Percentiles rank a stretch among this genome's conserved stretches.
phyloP scores from a whole-genome alignment of 176 grass and related monocot species.

The Saccharum spontaneum region DNA sequence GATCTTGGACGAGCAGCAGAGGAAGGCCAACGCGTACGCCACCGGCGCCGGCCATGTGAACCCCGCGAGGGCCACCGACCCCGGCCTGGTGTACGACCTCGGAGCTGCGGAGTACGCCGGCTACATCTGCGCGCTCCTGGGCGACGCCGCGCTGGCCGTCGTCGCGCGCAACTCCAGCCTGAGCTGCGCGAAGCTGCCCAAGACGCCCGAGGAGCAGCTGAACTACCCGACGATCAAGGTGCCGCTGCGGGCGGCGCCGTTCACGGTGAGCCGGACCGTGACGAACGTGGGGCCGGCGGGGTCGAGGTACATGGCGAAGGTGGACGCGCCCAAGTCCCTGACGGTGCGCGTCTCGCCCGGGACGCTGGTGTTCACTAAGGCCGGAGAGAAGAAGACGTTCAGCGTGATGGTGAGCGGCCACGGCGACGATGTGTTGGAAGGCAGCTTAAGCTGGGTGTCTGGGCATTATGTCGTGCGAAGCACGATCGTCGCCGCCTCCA shows the following conservation, averaged over 20 bases:
- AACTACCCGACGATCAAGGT: slow-evolving; percentile 48
- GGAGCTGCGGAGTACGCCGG: slow-evolving; percentile 19
- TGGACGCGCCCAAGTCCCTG: neutral
- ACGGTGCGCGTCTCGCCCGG: slow-evolving; percentile 16
- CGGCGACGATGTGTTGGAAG: neutral
- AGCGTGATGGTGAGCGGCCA: slow-evolving; percentile 28
- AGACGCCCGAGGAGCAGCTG: neutral
- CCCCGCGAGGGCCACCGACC: slow-evolving; percentile 20
- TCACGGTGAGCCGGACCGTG: slow-evolving; percentile 35
- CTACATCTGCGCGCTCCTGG: slow-evolving; percentile 36
- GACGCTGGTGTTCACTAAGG: slow-evolving; percentile 23
- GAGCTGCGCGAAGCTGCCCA: slow-evolving; percentile 11
- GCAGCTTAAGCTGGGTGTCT: slow-evolving; percentile 22
- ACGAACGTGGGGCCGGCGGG: slow-evolving; percentile 27
- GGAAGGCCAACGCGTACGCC: neutral
- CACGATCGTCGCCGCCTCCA: neutral
- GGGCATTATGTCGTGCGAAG: slow-evolving; percentile 28
- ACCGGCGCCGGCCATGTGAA: slow-evolving; percentile 54
- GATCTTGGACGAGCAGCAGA: slow-evolving; percentile 30
- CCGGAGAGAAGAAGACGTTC: slow-evolving; percentile 27
- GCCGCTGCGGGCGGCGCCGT: neutral
- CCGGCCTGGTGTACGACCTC: slow-evolving; percentile 53
- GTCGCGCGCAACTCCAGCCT: neutral
- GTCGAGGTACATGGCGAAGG: slow-evolving; percentile 21
- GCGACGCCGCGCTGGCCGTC: neutral